A percentile compares a stretch with the other conserved stretches of the same genome.
Evolutionary conservation across 768 basidiomycete species (phyloP).

Genomic region (Holtermannia corniformis): DNA sequence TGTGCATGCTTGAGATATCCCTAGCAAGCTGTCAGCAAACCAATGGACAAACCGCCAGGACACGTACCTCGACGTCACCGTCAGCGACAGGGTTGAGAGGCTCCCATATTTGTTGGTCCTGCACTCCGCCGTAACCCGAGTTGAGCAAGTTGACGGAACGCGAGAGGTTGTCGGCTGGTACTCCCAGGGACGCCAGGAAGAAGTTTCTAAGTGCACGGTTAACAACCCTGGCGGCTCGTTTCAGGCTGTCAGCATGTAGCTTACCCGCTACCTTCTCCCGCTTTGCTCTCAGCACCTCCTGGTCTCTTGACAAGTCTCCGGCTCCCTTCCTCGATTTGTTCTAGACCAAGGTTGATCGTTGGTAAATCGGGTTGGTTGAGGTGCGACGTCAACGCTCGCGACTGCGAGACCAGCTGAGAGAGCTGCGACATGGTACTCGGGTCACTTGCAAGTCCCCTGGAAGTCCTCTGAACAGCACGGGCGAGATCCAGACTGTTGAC

Average conservation of each 20-base stretch:
- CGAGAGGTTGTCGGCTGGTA: constrained; percentile 79
- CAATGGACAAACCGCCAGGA: not conserved
- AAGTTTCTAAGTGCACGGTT: constrained; percentile 35
- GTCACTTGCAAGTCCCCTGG: too few species aligned
- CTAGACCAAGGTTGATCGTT: constrained; percentile 70
- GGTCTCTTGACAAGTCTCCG: constrained; percentile 50
- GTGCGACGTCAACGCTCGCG: constrained; percentile 61
- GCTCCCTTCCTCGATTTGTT: constrained; percentile 85
- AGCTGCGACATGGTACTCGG: not conserved
- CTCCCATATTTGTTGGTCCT: constrained; percentile 64
- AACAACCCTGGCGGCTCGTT: constrained; percentile 52
- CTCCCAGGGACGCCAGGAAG: constrained; percentile 44
- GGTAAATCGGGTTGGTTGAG: constrained; percentile 70
- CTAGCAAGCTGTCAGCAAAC: not conserved
- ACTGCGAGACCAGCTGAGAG: not conserved
- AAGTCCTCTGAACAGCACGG: too few species aligned
- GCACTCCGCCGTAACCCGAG: constrained; percentile 64
- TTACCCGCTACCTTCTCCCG: constrained; percentile 5
- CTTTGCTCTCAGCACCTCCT: constrained; percentile 4
- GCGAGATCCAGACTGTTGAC: too few species aligned
- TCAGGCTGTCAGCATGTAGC: constrained; percentile 53
- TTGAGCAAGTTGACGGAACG: constrained; percentile 65
- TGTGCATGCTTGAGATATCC: constrained; percentile 92
- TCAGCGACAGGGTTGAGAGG: constrained; percentile 83
- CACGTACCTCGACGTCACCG: constrained; percentile 60